These are phyloP conservation scores for Ruellia speciosa DNA, from an alignment of 305 asterid genomes.

Conservation along the genomic window DNA sequence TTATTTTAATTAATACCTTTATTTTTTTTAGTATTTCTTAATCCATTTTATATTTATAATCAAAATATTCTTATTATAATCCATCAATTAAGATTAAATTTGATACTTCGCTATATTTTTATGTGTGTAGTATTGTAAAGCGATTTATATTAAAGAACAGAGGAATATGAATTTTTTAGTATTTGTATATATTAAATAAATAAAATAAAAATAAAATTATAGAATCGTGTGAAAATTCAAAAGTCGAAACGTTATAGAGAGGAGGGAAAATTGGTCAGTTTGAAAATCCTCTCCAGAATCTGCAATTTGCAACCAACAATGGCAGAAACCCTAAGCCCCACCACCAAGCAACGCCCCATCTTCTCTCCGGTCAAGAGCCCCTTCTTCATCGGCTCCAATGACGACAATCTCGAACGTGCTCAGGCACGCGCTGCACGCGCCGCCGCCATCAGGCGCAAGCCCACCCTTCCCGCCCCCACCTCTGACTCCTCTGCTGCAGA, in stretches of 20 bases:
- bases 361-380: conserved; percentile 71
- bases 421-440: conserved; percentile 97
- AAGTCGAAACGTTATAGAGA: conserved; percentile 11
- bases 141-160: no score
- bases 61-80: no score
- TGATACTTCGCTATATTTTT: no score
- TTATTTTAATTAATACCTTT: no score
- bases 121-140: no score
- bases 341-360: conserved; percentile 52
- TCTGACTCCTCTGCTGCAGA: conserved; percentile 27
- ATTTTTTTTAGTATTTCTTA: no score
- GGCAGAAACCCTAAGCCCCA: conserved; percentile 75
- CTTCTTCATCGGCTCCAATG: conserved; percentile 73
- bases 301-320: conserved; percentile 23
- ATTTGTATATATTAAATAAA: no score
- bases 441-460: conserved; percentile 77
- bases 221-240: no score
- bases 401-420: conserved; percentile 87
- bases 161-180: no score
- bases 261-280: conserved; percentile 26
- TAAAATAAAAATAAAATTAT: not conserved
- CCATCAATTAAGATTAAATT: no score
- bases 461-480: conserved; percentile 23
- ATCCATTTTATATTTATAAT: no score
- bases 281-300: conserved; percentile 19